Evolutionary conservation across 257 asterid species (phyloP).

Genomic region (Linaria vulgaris): DNA sequence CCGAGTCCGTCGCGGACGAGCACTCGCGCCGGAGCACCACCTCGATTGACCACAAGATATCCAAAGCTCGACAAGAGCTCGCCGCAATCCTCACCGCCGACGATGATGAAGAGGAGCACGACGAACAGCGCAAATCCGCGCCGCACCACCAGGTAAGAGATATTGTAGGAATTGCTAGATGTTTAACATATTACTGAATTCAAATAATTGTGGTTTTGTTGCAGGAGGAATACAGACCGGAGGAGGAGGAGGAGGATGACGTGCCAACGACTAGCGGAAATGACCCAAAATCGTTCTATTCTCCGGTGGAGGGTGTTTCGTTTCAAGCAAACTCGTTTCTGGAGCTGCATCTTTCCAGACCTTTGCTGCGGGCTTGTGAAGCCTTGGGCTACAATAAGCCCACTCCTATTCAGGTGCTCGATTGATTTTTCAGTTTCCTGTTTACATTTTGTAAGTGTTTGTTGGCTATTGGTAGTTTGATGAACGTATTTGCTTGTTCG

Average conservation of each 20-base stretch:
- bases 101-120: conserved; percentile 22
- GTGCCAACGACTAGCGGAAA: conserved; percentile 47
- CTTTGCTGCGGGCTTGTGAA: conserved; percentile 87
- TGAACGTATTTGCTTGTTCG: conserved; percentile 6
- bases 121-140: conserved; percentile 45
- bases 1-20: conserved; percentile 80
- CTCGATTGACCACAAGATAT: conserved; percentile 72
- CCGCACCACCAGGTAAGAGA: conserved; percentile 57
- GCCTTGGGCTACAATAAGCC: conserved; percentile 78
- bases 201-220: background rate
- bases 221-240: conserved; percentile 72
- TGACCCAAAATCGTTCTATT: conserved; percentile 54
- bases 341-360: conserved; percentile 83
- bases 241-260: conserved; percentile 40
- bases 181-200: too few species aligned
- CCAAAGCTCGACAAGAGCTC: conserved; percentile 48
- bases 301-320: conserved; percentile 67
- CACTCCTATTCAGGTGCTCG: conserved; percentile 87
- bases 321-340: conserved; percentile 75
- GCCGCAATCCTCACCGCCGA: conserved; percentile 36
- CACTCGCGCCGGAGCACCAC: conserved; percentile 82
- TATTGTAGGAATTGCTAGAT: too few species aligned
- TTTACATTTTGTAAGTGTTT: conserved; percentile 11
- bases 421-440: background rate
- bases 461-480: background rate